Base-by-base conservation (phyloP, 441 rosid species). In the Metrosideros polymorpha region DNA sequence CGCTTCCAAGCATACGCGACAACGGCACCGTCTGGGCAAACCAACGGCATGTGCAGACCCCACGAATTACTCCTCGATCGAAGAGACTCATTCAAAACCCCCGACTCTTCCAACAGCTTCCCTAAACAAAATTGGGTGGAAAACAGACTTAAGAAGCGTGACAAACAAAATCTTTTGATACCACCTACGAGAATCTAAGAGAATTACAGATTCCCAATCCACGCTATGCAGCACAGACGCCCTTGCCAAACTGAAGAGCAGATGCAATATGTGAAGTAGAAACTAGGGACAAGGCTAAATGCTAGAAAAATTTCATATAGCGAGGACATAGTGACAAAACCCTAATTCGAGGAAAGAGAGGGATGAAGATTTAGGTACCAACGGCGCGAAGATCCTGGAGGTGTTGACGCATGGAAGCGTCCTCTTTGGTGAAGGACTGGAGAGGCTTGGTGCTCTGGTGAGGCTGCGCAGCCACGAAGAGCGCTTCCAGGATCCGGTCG, bases 1-100 rank as follows among this genome's bases (percentile, higher is more conserved):
- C 99, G 93, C 86, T 97, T 96, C 99, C 99, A 96, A 57, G 99
- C 99, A 89, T 97, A 97, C 0, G 98, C 99, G 25, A 97, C 99
- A 1, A 95, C 99, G 0, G 99, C 99, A 29, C 99, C 99, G 89
- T 97, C 99, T 3, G 99, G 99, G 90, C 99, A 97, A 82, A 96
- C 99, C 91, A 97, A 50, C 0, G 99, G 99, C 97, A 97, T 93
- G 82, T 96, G 98, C 92, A 95, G 91, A 83, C 98, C 98, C 99
- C 99, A 97, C 15, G 96, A 94, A 55, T 97, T 94, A 85, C 99
- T 95, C 84, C 98, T 91, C 6, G 94, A 92, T 83, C 95, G 87
- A 51, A 96, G 92, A 79, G 98, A 94, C 59, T 97, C 98, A 51
- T 94, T 95, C 19, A 97, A 87, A 86, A 96, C 98, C 86, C 99